Percentiles rank a stretch among this genome's conserved stretches.
Evolutionary conservation across 176 grass and related monocot genomes (phyloP).

Genomic region (Eleusine indica): DNA sequence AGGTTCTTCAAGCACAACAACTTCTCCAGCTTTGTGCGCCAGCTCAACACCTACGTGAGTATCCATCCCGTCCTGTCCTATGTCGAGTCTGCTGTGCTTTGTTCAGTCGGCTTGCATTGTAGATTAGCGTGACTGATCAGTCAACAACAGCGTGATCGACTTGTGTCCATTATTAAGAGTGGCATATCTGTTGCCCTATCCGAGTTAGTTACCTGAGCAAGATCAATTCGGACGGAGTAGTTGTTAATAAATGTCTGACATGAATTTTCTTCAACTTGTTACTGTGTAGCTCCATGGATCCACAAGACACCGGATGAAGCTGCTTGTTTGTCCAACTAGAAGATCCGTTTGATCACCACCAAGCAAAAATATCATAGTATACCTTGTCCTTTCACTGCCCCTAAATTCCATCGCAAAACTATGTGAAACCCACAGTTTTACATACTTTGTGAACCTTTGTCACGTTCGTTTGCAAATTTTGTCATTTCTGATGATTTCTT

Average conservation of each 20-base stretch:
- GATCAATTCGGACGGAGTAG: not conserved
- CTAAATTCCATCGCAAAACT: constrained; percentile 34
- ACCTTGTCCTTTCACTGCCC: constrained; percentile 18
- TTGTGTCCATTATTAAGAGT: not conserved
- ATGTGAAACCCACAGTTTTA: constrained; percentile 42
- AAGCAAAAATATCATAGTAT: constrained; percentile 40
- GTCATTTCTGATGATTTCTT: not conserved
- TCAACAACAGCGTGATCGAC: not conserved
- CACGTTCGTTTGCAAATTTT: not conserved
- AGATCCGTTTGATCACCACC: constrained; percentile 49
- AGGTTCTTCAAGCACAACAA: constrained; percentile 94
- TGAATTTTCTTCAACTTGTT: constrained; percentile 54
- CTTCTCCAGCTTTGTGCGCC: constrained; percentile 94
- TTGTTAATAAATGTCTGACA: constrained; percentile 54
- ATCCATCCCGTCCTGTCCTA: constrained; percentile 7
- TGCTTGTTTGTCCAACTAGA: constrained; percentile 42
- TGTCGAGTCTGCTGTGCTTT: not conserved
- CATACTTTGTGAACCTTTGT: constrained; percentile 22
- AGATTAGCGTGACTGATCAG: not conserved
- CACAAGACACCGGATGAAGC: constrained; percentile 32
- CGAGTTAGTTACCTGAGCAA: not conserved
- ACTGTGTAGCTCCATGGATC: constrained; percentile 79
- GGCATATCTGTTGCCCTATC: not conserved
- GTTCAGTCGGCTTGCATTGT: not conserved
- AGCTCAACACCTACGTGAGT: constrained; percentile 84